These are phyloP conservation scores for Pythium guiyangense DNA, from an alignment of 352 stramenopile species.

Conservation along the genomic window DNA sequence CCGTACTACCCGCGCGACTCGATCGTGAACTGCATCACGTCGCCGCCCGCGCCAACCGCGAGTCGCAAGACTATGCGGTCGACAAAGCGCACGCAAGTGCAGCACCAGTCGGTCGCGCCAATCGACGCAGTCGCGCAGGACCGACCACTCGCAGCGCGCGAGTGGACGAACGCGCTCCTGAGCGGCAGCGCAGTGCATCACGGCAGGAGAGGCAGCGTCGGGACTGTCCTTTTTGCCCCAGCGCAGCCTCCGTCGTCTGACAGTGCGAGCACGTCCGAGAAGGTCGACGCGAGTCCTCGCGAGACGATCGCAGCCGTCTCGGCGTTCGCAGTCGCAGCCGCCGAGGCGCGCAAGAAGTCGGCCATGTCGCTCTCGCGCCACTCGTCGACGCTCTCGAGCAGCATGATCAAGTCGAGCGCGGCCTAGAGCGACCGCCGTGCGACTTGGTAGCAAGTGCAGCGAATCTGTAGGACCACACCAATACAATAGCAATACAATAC, in stretches of 20 bases:
- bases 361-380: conserved; percentile 46
- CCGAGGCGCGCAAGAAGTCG: conserved; percentile 47
- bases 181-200: not conserved
- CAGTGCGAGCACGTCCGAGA: not conserved
- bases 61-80: not conserved
- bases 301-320: conserved; percentile 43
- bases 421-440: no score
- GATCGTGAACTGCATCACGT: conserved; percentile 14
- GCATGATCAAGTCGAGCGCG: conserved; percentile 7
- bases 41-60: not conserved
- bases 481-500: conserved; percentile 2
- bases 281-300: conserved; percentile 5
- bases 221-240: conserved; percentile 12
- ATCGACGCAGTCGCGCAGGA: no score
- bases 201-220: conserved; percentile 8
- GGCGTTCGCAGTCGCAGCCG: conserved; percentile 43
- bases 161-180: not conserved
- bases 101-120: not conserved
- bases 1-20: conserved; percentile 14
- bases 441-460: no score
- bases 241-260: no score
- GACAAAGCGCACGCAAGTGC: not conserved
- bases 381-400: conserved; percentile 23
- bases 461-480: not conserved
- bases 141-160: no score